Percentiles rank a stretch among this genome's conserved stretches.
These are phyloP conservation scores for Brassica hybrid DNA, from an alignment of 441 rosid genomes.

Conservation along the genomic window DNA sequence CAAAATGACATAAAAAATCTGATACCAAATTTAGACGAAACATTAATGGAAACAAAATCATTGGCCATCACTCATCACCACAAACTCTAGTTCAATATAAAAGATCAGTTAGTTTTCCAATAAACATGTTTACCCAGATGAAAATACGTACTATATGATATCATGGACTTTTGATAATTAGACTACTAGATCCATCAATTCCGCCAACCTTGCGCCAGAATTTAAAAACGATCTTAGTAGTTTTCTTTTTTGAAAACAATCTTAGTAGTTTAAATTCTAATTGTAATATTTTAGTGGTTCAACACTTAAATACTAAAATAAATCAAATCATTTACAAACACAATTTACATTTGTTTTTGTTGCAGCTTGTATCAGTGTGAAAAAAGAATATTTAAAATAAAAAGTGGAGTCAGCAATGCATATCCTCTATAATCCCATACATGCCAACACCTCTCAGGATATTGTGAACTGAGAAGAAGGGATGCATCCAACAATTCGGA, in stretches of 20 bases:
- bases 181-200: not conserved
- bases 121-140: not conserved
- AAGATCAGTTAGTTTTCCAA: not conserved
- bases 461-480: not conserved
- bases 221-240: too few species aligned
- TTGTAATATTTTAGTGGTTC: not conserved
- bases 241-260: too few species aligned
- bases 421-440: not conserved
- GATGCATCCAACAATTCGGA: constrained; percentile 13
- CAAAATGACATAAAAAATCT: not conserved
- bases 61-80: not conserved
- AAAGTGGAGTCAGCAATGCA: not conserved
- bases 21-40: not conserved
- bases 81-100: not conserved
- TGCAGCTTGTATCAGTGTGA: not conserved
- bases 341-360: not conserved
- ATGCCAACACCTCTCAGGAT: constrained; percentile 11
- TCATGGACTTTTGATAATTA: not conserved
- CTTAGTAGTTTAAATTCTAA: not conserved
- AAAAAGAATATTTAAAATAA: not conserved
- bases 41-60: not conserved
- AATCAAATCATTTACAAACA: not conserved
- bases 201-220: not conserved
- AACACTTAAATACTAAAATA: not conserved
- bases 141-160: not conserved